Conservation (phyloP, 805 yeast genomes). For the Saccharomycopsis fibuligera region DNA sequence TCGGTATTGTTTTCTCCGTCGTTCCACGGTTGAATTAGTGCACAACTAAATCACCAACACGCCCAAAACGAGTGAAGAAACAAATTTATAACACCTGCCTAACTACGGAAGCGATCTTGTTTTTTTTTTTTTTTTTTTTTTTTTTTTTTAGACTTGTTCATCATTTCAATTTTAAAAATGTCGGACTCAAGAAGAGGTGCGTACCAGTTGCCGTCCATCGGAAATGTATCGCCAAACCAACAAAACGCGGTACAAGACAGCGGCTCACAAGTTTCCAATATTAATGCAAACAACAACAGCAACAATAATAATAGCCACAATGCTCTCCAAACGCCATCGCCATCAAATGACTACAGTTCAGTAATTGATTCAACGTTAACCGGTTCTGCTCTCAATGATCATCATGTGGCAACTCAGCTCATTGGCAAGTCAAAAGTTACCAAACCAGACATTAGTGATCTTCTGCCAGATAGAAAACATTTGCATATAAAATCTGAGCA, state of each 20-base stretch:
- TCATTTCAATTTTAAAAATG: background rate
- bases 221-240: background rate
- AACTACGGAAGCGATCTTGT: too few relatives aligned
- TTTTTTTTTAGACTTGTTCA: background rate
- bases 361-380: slow-evolving; percentile 6
- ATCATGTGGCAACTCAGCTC: background rate
- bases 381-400: background rate
- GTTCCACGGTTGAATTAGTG: too few relatives aligned
- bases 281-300: background rate
- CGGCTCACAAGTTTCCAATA: too few relatives aligned
- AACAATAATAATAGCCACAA: background rate
- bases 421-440: background rate
- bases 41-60: too few relatives aligned
- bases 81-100: too few relatives aligned
- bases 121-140: too few relatives aligned
- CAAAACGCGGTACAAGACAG: too few relatives aligned
- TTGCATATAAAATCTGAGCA: slow-evolving; percentile 42
- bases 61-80: too few relatives aligned
- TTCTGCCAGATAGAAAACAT: slow-evolving; percentile 23
- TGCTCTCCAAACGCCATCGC: background rate
- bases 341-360: slow-evolving; percentile 5
- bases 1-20: too few relatives aligned
- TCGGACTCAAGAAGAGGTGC: background rate
- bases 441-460: slow-evolving; percentile 1
- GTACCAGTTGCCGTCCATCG: background rate